Evolutionary conservation across 345 rosid species (phyloP).

Genomic region (Hypericum androsaemum): DNA sequence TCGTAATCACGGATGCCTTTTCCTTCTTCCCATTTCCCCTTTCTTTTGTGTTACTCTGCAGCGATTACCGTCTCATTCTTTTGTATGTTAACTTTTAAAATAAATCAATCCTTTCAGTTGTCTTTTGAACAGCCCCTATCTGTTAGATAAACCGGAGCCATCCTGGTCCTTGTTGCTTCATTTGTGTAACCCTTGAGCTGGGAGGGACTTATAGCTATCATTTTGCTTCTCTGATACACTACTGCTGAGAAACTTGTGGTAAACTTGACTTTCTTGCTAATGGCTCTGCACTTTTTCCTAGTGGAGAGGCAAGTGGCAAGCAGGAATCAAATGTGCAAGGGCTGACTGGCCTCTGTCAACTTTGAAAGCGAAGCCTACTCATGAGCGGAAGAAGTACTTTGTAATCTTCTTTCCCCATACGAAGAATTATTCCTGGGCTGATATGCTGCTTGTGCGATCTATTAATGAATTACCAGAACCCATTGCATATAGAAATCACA

Average conservation of each 20-base stretch:
- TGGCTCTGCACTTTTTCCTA: constrained; percentile 21
- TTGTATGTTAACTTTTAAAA: too few species aligned
- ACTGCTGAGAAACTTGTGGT: background rate
- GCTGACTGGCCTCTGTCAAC: constrained; percentile 95
- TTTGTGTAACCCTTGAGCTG: too few species aligned
- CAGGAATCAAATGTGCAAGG: constrained; percentile 87
- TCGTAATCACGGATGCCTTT: too few species aligned
- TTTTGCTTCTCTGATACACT: background rate
- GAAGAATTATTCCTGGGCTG: constrained; percentile 97
- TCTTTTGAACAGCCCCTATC: too few species aligned
- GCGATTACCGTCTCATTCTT: too few species aligned
- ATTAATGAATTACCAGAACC: constrained; percentile 81
- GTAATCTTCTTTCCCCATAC: constrained; percentile 90
- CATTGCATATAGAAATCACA: constrained; percentile 69
- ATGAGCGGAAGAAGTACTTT: constrained; percentile 81
- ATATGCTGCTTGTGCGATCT: constrained; percentile 71
- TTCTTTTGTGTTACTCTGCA: too few species aligned
- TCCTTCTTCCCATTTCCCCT: too few species aligned
- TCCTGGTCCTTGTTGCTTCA: too few species aligned
- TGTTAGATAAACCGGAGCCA: too few species aligned
- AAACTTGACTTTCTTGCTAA: constrained; percentile 11
- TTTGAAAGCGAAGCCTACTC: constrained; percentile 89
- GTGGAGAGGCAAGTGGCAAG: constrained; percentile 99
- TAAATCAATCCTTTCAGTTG: too few species aligned
- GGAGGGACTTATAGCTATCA: background rate